These are phyloP conservation scores for Pestalotiopsis sp. DNA, from an alignment of 2,329 filamentous ascomycete species.

Conservation along the genomic window DNA sequence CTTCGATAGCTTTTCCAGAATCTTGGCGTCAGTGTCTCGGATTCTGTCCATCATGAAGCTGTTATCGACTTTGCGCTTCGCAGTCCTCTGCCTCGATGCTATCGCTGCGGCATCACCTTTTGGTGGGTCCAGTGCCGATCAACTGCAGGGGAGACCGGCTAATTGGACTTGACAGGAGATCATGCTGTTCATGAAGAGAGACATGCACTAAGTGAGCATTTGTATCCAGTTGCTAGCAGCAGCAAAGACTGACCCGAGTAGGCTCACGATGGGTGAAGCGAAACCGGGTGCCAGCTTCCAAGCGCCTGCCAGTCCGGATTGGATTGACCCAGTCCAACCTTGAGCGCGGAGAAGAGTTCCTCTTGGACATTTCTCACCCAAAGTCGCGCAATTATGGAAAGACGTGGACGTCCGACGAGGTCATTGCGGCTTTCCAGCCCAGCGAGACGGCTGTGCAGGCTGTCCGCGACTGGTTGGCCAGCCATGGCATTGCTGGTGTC, in stretches of 20 bases:
- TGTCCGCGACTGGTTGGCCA: conserved; percentile 15
- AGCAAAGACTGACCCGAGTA: background rate
- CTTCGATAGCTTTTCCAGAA: background rate
- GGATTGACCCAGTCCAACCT: conserved; percentile 13
- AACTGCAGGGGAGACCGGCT: background rate
- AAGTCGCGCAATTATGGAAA: conserved; percentile 15
- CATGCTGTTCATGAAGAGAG: conserved; percentile 9
- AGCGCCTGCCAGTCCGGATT: conserved; percentile 9
- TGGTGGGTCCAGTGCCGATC: background rate
- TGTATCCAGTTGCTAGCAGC: too few species aligned
- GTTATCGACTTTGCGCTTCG: background rate
- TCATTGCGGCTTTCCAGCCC: conserved; percentile 17
- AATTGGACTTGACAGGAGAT: background rate
- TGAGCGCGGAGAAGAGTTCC: conserved; percentile 12
- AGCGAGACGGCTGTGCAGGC: conserved; percentile 25
- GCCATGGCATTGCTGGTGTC: conserved; percentile 11
- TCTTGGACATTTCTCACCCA: conserved; percentile 15
- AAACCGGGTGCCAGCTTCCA: conserved; percentile 5
- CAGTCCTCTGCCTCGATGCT: background rate
- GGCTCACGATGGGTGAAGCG: conserved; percentile 7
- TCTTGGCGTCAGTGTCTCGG: background rate
- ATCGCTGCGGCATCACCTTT: background rate
- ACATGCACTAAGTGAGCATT: background rate
- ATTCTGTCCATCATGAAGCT: background rate
- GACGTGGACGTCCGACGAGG: conserved; percentile 14